Percentiles rank a stretch among this genome's conserved stretches.
Evolutionary conservation across 1,284 basidiomycete genomes (phyloP).

Genomic region (Apiotrichum sp.): DNA sequence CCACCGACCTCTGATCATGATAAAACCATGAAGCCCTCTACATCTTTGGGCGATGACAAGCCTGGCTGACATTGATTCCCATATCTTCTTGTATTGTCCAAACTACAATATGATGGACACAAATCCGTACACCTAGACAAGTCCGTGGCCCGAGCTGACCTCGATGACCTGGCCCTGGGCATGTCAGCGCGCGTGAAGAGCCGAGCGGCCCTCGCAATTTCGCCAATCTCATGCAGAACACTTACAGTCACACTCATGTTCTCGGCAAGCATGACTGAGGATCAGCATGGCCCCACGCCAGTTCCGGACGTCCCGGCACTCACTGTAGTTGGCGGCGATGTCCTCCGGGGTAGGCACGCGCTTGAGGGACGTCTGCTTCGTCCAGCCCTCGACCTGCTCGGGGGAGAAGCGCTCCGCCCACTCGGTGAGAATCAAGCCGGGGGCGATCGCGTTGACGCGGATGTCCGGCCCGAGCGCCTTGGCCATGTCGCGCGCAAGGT

Average conservation of each 20-base stretch:
- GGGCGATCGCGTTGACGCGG: constrained; percentile 23
- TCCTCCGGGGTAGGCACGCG: constrained; percentile 17
- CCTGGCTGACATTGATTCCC: no score
- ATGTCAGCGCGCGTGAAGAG: neutral
- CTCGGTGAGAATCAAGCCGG: constrained; percentile 25
- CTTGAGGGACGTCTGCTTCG: constrained; percentile 9
- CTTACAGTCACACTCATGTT: constrained; percentile 13
- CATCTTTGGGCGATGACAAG: no score
- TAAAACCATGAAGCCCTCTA: no score
- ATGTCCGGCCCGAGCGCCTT: constrained; percentile 19
- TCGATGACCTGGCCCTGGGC: constrained; percentile 12
- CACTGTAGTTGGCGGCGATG: constrained; percentile 14
- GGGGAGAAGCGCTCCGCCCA: constrained; percentile 21
- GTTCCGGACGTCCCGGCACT: neutral
- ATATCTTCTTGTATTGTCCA: no score
- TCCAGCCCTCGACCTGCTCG: constrained; percentile 11
- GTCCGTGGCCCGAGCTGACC: constrained; percentile 5
- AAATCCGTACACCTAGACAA: neutral
- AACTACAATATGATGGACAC: no score
- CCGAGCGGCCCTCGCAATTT: no score
- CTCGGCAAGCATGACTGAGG: constrained; percentile 12
- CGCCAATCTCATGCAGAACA: neutral
- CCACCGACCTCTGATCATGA: no score
- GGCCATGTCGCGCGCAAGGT: constrained; percentile 23
- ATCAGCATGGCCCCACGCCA: neutral